Conservation (phyloP, 176 grass and related monocot species). For the Leersia perrieri region DNA sequence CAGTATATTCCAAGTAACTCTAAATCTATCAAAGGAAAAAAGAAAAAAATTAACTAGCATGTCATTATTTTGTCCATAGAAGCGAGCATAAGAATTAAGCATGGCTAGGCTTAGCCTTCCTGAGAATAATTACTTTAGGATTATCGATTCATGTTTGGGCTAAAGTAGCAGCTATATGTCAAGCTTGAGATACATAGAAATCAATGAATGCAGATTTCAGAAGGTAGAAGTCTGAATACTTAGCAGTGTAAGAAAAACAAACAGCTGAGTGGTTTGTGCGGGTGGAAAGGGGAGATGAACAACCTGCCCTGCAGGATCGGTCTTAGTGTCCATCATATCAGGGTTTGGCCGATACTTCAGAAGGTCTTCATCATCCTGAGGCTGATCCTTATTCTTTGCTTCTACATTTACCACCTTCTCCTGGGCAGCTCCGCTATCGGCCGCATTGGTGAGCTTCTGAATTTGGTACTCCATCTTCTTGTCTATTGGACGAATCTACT, state of each 20-base stretch:
- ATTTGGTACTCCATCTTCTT: slow-evolving; percentile 91
- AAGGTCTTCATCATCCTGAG: slow-evolving; percentile 57
- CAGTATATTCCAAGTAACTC: neutral
- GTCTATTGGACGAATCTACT: slow-evolving; percentile 83
- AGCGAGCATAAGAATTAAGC: neutral
- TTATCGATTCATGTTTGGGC: neutral
- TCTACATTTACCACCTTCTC: slow-evolving; percentile 35
- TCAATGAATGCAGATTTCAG: neutral
- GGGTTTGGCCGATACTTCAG: slow-evolving; percentile 61
- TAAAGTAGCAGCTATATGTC: neutral
- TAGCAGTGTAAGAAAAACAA: neutral
- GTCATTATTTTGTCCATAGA: neutral
- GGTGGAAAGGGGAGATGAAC: neutral
- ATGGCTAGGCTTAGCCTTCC: neutral
- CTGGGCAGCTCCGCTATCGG: slow-evolving; percentile 32
- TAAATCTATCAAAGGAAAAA: neutral
- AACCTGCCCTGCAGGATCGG: slow-evolving; percentile 31
- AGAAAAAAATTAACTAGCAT: neutral
- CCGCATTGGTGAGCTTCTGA: slow-evolving; percentile 74
- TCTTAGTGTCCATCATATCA: slow-evolving; percentile 70
- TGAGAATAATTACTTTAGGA: neutral
- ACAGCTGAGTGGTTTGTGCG: neutral
- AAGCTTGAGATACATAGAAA: neutral
- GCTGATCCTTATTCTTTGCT: slow-evolving; percentile 35
- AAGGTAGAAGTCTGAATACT: neutral